These are phyloP conservation scores for Trametes cinnabarina DNA, from an alignment of 768 basidiomycete species.

Conservation along the genomic window DNA sequence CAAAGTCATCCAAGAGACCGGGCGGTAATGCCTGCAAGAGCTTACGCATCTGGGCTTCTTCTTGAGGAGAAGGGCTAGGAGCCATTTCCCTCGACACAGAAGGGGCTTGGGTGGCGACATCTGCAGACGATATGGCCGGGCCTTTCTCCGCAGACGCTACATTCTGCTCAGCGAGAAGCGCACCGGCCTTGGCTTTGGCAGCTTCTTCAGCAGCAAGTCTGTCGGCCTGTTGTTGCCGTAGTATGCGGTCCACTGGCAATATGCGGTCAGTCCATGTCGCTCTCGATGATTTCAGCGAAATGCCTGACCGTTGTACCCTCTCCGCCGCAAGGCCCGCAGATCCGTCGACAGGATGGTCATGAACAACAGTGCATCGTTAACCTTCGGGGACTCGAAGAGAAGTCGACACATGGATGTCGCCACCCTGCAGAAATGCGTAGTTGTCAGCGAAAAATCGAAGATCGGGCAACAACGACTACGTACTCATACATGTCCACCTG, in stretches of 20 bases:
- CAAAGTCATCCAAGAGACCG: not conserved
- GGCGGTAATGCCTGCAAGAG: not conserved
- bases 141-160: too few species aligned
- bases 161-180: not conserved
- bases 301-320: constrained; percentile 78
- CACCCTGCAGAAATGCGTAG: constrained; percentile 50
- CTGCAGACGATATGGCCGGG: not conserved
- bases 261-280: constrained; percentile 26
- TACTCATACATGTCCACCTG: constrained; percentile 92
- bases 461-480: constrained; percentile 32
- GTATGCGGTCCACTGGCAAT: constrained; percentile 77
- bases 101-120: not conserved
- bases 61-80: not conserved
- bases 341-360: constrained; percentile 95
- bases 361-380: constrained; percentile 85
- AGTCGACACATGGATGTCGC: constrained; percentile 79
- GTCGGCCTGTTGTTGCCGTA: constrained; percentile 78
- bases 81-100: not conserved
- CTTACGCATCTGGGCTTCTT: not conserved
- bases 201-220: constrained; percentile 52
- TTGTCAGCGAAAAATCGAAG: not conserved
- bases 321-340: constrained; percentile 70
- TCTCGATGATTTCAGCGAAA: too few species aligned
- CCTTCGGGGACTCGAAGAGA: constrained; percentile 73
- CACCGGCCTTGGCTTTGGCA: constrained; percentile 35